Base-by-base conservation (phyloP, 2,329 filamentous ascomycete species). In the Conoideocrella luteorostrata region DNA sequence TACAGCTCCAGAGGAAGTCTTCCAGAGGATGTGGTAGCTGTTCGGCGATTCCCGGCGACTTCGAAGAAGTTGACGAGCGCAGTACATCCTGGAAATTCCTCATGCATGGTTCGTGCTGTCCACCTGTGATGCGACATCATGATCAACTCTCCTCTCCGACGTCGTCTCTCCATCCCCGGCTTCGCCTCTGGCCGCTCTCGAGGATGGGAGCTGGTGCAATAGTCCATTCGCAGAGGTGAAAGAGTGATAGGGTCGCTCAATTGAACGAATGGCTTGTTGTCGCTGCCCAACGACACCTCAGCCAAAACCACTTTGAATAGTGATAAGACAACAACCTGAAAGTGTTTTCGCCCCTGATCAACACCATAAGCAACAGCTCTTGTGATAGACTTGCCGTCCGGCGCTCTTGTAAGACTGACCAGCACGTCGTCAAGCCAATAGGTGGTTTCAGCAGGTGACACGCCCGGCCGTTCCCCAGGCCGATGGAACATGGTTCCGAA, bases 11-110 rank as follows among this genome's bases (percentile, higher is more conserved):
- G 20, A 4, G 50, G 47, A 17, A 53, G 38, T 15, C 24, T 32
- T 1, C 47, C 50, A 41, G 2, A 21, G 13, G 42, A 45, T 26
- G 29, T 50, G 24, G 44, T 44, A 21, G 47, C 36, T 29, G 41
- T 30, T 15, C 39, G 43, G 12, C 50, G 44, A 29, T 7, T 48
- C 1, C 38, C 46, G 20, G 53, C 50, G 29, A 47, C 43, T 3
- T 53, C 44, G 38, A 52, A 54, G 47, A 56, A 52, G 22, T 51
- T 51, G 36, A 53, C 44, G n/a, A 56, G 49, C 10, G 51, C 47
- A 12, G 46, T 46, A 17, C 54, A 41, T 9, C 50, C 50, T 10
- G 49, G 43, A 23, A 51, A 54, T 1, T 44, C 29, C 3, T 5
- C 15, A 24, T 40, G 41, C 12, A 56, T 44, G 20, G 28, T 35